Evolutionary conservation across 169 alveolate species (phyloP), one percentile per base, ranked within the genome.

Genomic region (Eimeria acervulina): DNA sequence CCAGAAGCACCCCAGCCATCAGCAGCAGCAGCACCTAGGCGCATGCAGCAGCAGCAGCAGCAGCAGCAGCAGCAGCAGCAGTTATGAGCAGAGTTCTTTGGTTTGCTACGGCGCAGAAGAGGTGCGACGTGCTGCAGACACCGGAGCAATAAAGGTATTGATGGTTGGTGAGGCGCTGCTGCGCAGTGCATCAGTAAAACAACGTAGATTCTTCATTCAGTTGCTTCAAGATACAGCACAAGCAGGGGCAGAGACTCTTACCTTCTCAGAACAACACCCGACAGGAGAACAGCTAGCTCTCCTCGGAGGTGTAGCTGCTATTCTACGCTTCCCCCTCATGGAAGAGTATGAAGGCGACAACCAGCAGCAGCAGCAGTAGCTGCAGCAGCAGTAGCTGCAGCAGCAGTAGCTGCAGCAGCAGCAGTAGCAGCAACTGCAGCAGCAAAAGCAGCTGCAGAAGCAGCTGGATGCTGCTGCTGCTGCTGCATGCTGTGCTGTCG

Each of bases 301-400:
- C 51, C 33, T 93, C 19, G 87, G 93, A 4, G 96, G 96, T 2
- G 78, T 93, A 10, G 96, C 96, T 51, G 96, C 96, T 23, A 93
- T 93, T 59, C 78, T 93, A 31, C 42, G 70, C 61, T 93, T 93
- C 85, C 96, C 96, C 38, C 44, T 93, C 61, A 31, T 44, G 19
- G 96, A 93, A 21, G 61, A 42, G 8, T 70, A 33, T 10, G 88
- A 68, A 10, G 95, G 44, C 21, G 23, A n/a, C 23, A 76, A 28
- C 74, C 80, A 76, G 81, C 81, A 7, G 92, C 31, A 51, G 92
- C 92, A 47, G 42, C 84, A 72, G 84, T 31, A 63, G 74, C 72
- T 21, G 72, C 2, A 63, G 74, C 74, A 63, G 74, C 74, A 63
- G 74, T 31, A 23, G n/a, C 74, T 63, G 74, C 17, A 8, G 74